Evolutionary conservation across 1,139 yeast genomes (phyloP), one percentile per base, ranked within the genome.

Genomic region (Tardiomyces depauwii): DNA sequence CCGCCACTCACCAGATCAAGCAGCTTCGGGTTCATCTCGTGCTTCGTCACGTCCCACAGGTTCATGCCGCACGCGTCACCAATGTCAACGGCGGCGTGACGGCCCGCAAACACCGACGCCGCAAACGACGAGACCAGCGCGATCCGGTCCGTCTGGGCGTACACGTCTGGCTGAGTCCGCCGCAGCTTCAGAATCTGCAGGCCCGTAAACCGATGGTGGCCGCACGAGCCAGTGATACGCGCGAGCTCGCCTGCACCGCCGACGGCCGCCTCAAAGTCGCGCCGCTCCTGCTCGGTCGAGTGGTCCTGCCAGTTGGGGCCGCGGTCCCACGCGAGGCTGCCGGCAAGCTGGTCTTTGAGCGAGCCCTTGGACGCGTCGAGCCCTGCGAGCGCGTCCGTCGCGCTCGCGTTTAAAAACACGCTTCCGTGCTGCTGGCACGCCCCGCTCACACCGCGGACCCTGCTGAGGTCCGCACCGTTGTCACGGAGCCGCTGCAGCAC

Each of bases 281-380:
- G 59, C 47, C 87, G 72, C 61, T 88, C 95, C 23, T 70, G 64
- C 9, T 77, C 82, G 0, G 96, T 88, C 23, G 93, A 82, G 58
- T 86, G 94, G 60, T 88, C 96, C 62, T 88, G 96, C 96, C 96
- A 88, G 58, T 88, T 88, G 12, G 96, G 95, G 10, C 95, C 82
- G 47, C 71, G 70, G 6, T 73, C 71, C 57, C 80, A 73, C 1
- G 93, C 70, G 52, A 87, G 78, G 1, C 82, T 80, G 1, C 53
- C 41, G 10, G 36, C 46, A 27, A 60, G 47, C 19, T 53, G 56
- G 9, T 48, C 47, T n/a, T 46, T 49, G 16, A 60, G 48, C 2
- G 50, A 38, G 11, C 39, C 41, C n/a, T 40, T 23, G 18, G 50
- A 23, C 1, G 30, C 14, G 13, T 41, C 40, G 38, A 59, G 45